Evolutionary conservation across 164 flowering plant genomes (phyloP).

Genomic region (Euptelea pleiosperma): DNA sequence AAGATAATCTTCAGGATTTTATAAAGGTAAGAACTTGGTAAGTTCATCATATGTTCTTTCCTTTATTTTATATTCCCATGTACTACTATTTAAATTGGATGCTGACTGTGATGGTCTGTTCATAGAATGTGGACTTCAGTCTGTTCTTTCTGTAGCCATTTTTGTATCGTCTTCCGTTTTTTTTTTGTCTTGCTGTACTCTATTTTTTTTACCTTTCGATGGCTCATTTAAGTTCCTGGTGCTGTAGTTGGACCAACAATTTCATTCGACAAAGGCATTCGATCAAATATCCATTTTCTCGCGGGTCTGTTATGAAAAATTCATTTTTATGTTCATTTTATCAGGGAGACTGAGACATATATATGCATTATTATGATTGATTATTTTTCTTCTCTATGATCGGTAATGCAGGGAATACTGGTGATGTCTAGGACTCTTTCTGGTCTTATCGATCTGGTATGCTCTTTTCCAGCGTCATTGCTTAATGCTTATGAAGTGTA

Average conservation of each 20-base stretch:
- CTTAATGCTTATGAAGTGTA: background rate
- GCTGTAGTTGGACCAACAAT: conserved; percentile 21
- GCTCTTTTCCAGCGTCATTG: conserved; percentile 4
- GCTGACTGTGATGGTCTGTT: background rate
- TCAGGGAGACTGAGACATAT: background rate
- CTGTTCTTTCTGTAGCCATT: background rate
- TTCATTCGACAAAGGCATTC: conserved; percentile 16
- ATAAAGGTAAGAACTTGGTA: conserved; percentile 15
- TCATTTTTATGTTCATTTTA: background rate
- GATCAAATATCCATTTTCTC: conserved; percentile 19
- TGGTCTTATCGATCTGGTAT: conserved; percentile 23
- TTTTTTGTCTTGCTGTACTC: background rate
- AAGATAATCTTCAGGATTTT: conserved; percentile 15
- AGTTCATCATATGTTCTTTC: background rate
- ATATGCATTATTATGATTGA: background rate
- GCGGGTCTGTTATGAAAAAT: conserved; percentile 12
- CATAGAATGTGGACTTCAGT: background rate
- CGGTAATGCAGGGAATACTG: conserved; percentile 20
- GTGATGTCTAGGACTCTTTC: conserved; percentile 12
- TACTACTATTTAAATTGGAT: too few species aligned
- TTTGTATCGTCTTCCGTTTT: background rate
- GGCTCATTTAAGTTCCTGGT: conserved; percentile 4
- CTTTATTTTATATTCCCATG: too few species aligned
- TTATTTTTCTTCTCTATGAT: background rate
- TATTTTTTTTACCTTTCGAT: background rate